Base-by-base conservation (phyloP, 1,284 basidiomycete genomes). In the Pseudozyma tsukubaensis region DNA sequence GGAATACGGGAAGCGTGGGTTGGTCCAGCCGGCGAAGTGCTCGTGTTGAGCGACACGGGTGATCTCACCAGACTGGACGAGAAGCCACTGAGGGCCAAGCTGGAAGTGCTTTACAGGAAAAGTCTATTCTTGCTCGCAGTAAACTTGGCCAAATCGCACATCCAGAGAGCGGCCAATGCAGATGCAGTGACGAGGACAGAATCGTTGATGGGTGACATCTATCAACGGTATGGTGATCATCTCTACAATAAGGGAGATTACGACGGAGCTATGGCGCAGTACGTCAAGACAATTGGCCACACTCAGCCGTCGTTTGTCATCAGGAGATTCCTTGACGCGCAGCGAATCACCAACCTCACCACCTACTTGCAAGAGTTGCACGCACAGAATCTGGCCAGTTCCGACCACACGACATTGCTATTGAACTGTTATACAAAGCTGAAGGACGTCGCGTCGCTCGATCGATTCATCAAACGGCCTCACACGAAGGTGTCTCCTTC, bases 321-420 rank as follows among this genome's bases (percentile, higher is more conserved):
- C 66, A 90, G 97, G 75, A 97, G 81, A 94, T 98, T 96, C 85
- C 89, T 99, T 42, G 96, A 97, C 78, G 94, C 96, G 0, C 96
- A 99, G 84, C 88, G 96, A 4, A 97, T 98, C 59, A 91, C 94
- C 66, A 94, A 95, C 81, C 91, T 99, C 53, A 94, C 94, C 14
- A 93, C 92, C 1, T 99, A 98, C 84, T 88, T 99, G 1, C 94
- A 99, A 88, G 95, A 97, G 83, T 87, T 99, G 0, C 96, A 99
- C 80, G 88, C 92, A 2, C 88, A 91, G 0, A 92, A 92, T 0
- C 89, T 96, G 4, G 96, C 96, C 11, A 98, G 97, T 79, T 91
- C 94, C 0, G 96, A 99, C 78, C 96, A 98, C 83, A 99, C 95
- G 0, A 99, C 97, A 0, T 89, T 99, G 2, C 62, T 84, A 18